phyloP scores from a whole-genome alignment of 257 asterid genomes.

The Buddleja alternifolia region DNA sequence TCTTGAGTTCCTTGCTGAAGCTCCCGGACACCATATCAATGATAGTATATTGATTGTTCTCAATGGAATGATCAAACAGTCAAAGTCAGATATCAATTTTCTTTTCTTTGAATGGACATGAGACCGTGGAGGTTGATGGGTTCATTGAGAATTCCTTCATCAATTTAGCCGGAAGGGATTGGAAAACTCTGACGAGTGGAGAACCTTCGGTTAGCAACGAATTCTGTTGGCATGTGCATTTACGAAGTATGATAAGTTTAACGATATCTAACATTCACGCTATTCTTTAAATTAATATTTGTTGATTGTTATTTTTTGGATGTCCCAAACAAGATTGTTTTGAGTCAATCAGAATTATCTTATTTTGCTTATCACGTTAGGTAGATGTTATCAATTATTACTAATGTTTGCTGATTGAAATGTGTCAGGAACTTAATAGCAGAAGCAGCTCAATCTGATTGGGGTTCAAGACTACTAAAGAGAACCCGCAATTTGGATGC shows the following conservation, averaged over 20 bases:
- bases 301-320: not conserved
- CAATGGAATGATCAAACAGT: conserved; percentile 44
- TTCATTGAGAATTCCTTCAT: not conserved
- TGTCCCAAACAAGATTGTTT: not conserved
- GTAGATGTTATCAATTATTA: not conserved
- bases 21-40: conserved; percentile 31
- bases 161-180: not conserved
- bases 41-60: conserved; percentile 35
- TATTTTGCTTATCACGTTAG: not conserved
- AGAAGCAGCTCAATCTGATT: not conserved
- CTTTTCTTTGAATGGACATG: conserved; percentile 25
- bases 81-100: conserved; percentile 31
- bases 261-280: not conserved
- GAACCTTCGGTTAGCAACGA: conserved; percentile 6
- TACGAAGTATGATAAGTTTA: not conserved
- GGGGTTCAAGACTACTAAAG: not conserved
- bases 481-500: not conserved
- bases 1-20: conserved; percentile 77
- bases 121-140: conserved; percentile 14
- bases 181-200: conserved; percentile 1
- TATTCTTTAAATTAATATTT: not conserved
- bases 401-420: not conserved
- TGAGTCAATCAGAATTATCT: not conserved
- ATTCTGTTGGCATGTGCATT: not conserved
- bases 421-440: conserved; percentile 4